Base-by-base conservation (phyloP, 148 eudicot species). In the Amaranthus hypochondriacus region DNA sequence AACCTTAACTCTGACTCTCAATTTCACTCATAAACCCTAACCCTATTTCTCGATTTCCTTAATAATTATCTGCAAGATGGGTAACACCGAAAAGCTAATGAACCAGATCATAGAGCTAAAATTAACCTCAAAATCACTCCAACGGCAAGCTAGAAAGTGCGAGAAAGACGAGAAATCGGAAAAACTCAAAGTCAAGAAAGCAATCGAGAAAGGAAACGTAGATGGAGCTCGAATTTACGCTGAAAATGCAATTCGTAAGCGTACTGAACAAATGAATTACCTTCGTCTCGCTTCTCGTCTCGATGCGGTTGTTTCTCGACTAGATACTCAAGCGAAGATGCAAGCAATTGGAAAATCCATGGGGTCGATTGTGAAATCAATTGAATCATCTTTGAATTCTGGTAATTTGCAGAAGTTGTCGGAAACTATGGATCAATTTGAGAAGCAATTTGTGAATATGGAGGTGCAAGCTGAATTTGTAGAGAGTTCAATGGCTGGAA, bases 391-490 rank as follows among this genome's bases (percentile, higher is more conserved):
- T 3, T 49, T 79, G 49, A 79, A 79, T 7, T 69, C 82, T 2
- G 78, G 78, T 0, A 79, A 79, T 46, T 70, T 75, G 78, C 82
- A 79, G 72, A 79, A 79, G 70, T 74, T 79, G 82, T 79, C 78
- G 51, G 83, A 75, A 42, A 75, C 76, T 0, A 75, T 75, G 79
- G 76, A 76, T 15, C 60, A 71, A n/a, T 80, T 76, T 9, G 83
- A 75, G 83, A 80, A 80, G 75, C 82, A 79, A 67, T 74, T 79
- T 43, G 82, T 79, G 39, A 79, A 79, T 64, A 79, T 79, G 78
- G 82, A 79, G 71, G 82, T 79, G 4, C 82, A 79, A 8, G 82
- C 82, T 2, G 81, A 73, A 70, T 79, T 79, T 69, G 74, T 79
- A 78, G 81, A 79, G 77, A 79, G 78, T 15, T 79, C 81, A 0